A percentile compares a stretch with the other conserved stretches of the same genome.
phyloP scores from a whole-genome alignment of 129 eudicot species.

The Dittrichia graveolens region DNA sequence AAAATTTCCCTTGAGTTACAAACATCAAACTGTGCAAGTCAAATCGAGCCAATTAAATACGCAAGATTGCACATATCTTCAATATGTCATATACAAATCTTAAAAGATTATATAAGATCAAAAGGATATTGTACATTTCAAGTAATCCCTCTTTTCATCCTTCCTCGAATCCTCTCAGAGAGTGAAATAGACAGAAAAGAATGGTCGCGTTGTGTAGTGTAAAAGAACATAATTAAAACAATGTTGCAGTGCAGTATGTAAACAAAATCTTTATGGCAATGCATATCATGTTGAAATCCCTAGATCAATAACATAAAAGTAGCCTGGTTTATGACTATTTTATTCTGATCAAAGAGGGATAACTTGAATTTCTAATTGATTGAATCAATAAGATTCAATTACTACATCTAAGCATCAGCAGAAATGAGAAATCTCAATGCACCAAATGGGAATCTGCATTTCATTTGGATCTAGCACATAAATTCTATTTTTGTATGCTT shows the following conservation, averaged over 20 bases:
- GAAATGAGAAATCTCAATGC: conserved; percentile 13
- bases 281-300: background rate
- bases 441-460: conserved; percentile 17
- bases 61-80: conserved; percentile 11
- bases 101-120: background rate
- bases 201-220: too few relatives aligned
- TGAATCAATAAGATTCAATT: background rate
- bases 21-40: background rate
- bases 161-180: background rate
- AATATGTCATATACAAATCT: background rate
- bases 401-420: conserved; percentile 7
- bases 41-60: background rate
- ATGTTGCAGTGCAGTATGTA: too few relatives aligned
- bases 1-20: background rate
- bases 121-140: conserved; percentile 2
- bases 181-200: too few relatives aligned
- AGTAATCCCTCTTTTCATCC: background rate
- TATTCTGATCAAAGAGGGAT: background rate
- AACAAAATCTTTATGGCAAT: background rate
- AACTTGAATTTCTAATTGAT: background rate
- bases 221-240: too few relatives aligned
- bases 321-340: background rate
- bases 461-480: conserved; percentile 20
- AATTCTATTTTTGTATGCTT: background rate
- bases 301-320: background rate